Evolutionary conservation across 1,284 basidiomycete genomes (phyloP).

Genomic region (Trichosporon faecale): DNA sequence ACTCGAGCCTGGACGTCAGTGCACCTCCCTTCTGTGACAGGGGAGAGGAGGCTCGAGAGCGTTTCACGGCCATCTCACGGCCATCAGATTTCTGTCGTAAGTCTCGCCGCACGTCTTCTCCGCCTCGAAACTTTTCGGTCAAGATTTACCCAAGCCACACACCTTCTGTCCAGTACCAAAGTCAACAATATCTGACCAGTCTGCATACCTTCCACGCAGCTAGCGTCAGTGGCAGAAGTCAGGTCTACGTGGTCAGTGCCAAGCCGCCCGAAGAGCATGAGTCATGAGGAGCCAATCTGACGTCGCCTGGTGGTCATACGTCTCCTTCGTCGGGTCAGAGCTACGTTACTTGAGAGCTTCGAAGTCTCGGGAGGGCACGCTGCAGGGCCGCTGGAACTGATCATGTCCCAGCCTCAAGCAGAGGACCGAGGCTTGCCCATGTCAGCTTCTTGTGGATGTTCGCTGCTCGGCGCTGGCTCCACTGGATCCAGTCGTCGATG

Average conservation of each 20-base stretch:
- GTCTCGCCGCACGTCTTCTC: neutral
- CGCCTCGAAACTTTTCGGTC: too few species aligned
- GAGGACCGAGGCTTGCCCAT: neutral
- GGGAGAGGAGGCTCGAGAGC: neutral
- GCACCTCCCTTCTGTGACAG: neutral
- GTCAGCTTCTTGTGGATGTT: neutral
- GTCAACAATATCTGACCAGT: neutral
- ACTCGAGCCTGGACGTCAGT: neutral
- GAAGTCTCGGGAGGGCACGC: neutral
- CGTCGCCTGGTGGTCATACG: neutral
- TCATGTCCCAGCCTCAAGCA: neutral
- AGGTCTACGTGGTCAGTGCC: neutral
- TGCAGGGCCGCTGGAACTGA: too few species aligned
- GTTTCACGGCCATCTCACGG: neutral
- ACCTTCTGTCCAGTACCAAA: neutral
- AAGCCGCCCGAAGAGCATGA: neutral
- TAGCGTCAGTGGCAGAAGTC: neutral
- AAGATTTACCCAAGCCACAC: neutral
- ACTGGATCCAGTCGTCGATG: neutral
- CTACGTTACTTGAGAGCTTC: neutral
- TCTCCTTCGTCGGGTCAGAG: neutral
- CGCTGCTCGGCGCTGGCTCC: neutral
- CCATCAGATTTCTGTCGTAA: neutral
- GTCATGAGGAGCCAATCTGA: neutral
- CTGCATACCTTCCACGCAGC: neutral